phyloP scores from a whole-genome alignment of 2,329 filamentous ascomycete genomes.

The Beauveria medogensis region DNA sequence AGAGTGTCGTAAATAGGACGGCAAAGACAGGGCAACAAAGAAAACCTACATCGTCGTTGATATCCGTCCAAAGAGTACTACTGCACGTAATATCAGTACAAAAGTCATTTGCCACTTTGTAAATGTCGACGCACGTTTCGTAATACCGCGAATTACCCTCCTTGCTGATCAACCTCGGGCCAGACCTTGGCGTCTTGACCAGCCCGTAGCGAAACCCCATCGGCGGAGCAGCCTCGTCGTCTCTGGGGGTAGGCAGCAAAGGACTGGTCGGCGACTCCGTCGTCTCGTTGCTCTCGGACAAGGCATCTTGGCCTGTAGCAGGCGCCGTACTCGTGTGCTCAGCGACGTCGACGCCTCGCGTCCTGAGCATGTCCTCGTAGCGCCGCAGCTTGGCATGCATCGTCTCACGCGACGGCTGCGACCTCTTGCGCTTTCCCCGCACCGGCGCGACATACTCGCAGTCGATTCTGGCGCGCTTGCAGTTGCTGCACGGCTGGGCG shows the following conservation, averaged over 20 bases:
- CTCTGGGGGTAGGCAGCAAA: neutral
- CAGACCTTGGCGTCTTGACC: neutral
- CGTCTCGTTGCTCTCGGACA: neutral
- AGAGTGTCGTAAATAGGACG: neutral
- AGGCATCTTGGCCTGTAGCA: neutral
- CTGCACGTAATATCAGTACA: conserved; percentile 19
- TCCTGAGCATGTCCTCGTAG: conserved; percentile 34
- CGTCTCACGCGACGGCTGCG: conserved; percentile 27
- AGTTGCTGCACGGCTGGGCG: conserved; percentile 34
- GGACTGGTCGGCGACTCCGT: neutral
- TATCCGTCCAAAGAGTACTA: conserved; percentile 59
- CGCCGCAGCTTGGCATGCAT: conserved; percentile 54
- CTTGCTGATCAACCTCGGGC: conserved; percentile 1
- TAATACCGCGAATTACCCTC: conserved; percentile 10
- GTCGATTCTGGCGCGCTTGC: conserved; percentile 27
- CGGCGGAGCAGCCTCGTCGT: neutral
- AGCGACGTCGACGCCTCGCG: conserved; percentile 6
- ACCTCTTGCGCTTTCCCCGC: conserved; percentile 21
- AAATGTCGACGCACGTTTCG: neutral
- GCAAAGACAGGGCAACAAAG: neutral
- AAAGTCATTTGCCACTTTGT: conserved; percentile 21
- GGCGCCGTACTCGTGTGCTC: neutral
- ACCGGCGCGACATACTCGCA: conserved; percentile 26
- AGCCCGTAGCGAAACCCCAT: neutral
- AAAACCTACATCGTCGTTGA: conserved; percentile 53